Evolutionary conservation across 2,329 filamentous ascomycete species (phyloP).

Genomic region (Mariannaea elegans): DNA sequence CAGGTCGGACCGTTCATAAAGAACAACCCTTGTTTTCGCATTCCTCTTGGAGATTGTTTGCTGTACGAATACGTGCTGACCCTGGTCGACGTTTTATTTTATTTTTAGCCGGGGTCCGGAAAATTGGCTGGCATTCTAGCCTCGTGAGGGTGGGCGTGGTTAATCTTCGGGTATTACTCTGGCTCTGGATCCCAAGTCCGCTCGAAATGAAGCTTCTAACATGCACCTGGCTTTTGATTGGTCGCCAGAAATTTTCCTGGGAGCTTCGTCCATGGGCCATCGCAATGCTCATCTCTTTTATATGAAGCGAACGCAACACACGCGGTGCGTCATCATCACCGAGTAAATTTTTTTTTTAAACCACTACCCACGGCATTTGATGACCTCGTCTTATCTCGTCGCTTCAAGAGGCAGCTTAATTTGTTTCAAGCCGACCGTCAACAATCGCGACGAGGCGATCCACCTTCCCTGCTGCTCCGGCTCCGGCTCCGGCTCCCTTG

Average conservation of each 20-base stretch:
- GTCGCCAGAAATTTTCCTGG: conserved; percentile 6
- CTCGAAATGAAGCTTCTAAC: conserved; percentile 7
- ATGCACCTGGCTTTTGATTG: conserved; percentile 8
- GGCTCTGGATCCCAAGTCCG: not conserved
- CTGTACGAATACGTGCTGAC: not conserved
- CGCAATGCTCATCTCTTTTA: conserved; percentile 13
- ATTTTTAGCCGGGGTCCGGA: not conserved
- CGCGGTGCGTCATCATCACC: conserved; percentile 13
- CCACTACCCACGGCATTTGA: conserved; percentile 2
- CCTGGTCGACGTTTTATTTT: not conserved
- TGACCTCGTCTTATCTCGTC: conserved; percentile 2
- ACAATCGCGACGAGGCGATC: conserved; percentile 7
- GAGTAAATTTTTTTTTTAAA: not conserved
- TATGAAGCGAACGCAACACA: conserved; percentile 20
- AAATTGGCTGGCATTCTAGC: conserved; percentile 14
- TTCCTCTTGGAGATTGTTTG: not conserved
- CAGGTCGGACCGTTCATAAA: not conserved
- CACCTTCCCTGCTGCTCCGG: not conserved
- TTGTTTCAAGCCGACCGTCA: not conserved
- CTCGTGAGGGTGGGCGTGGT: not conserved
- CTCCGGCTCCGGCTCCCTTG: too few species aligned
- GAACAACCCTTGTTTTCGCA: conserved; percentile 2
- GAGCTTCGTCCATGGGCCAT: conserved; percentile 13
- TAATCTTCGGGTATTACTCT: conserved; percentile 33
- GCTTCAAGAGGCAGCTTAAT: conserved; percentile 3